A percentile compares a stretch with the other conserved stretches of the same genome.
Conservation (phyloP, 441 rosid genomes). For the Euphorbia celastroides region DNA sequence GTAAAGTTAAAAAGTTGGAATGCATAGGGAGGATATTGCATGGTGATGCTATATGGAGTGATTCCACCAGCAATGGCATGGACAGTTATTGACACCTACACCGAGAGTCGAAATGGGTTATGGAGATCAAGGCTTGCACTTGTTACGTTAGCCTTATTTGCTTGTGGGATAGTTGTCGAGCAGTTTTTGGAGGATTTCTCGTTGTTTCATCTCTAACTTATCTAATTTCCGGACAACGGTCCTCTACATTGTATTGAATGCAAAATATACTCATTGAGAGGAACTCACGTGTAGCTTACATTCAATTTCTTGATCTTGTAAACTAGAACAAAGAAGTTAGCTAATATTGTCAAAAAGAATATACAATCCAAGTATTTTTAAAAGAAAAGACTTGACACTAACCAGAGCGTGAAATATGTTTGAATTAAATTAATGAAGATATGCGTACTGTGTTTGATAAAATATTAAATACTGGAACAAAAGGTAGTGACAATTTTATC, state of each 20-base stretch:
- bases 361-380: no score
- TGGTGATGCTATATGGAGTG: slow-evolving; percentile 57
- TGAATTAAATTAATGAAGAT: no score
- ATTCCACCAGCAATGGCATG: slow-evolving; percentile 70
- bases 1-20: background rate
- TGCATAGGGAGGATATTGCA: slow-evolving; percentile 62
- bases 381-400: no score
- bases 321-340: background rate
- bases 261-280: background rate
- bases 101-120: slow-evolving; percentile 19
- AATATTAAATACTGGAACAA: no score
- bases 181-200: slow-evolving; percentile 40
- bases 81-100: slow-evolving; percentile 34
- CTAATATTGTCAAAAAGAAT: no score
- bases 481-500: no score
- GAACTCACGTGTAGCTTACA: background rate
- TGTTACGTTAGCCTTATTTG: slow-evolving; percentile 39
- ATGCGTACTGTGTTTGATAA: no score
- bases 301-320: background rate
- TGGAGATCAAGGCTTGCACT: slow-evolving; percentile 34
- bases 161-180: slow-evolving; percentile 38
- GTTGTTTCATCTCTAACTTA: slow-evolving; percentile 19
- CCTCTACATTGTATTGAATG: background rate
- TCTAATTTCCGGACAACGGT: background rate
- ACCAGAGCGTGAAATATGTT: no score